Evolutionary conservation across 495 filamentous ascomycete species (phyloP).

Genomic region (Tuber magnatum): DNA sequence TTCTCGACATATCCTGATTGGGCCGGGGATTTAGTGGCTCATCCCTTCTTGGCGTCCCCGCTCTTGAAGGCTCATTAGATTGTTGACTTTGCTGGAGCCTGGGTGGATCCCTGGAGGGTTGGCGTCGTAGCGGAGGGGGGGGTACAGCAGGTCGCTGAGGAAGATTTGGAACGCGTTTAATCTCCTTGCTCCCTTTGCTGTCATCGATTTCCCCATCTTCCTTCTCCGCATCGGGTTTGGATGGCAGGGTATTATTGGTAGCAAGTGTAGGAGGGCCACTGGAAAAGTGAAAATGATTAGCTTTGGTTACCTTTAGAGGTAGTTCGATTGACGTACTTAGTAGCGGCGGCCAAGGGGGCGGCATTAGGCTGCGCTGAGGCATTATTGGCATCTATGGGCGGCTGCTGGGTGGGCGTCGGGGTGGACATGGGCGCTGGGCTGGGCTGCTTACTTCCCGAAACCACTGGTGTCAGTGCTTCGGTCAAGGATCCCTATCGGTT

Average conservation of each 20-base stretch:
- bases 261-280: conserved; percentile 14
- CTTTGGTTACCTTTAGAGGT: conserved; percentile 3
- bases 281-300: conserved; percentile 8
- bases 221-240: conserved; percentile 32
- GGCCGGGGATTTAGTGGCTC: conserved; percentile 23
- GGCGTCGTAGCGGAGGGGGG: conserved; percentile 22
- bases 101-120: conserved; percentile 26
- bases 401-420: conserved; percentile 5
- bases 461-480: conserved; percentile 32
- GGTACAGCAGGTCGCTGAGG: conserved; percentile 20
- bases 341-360: background rate
- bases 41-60: conserved; percentile 31
- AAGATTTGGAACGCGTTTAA: conserved; percentile 7
- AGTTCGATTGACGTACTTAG: conserved; percentile 20
- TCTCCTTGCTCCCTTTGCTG: conserved; percentile 25
- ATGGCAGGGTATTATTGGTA: conserved; percentile 15
- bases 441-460: conserved; percentile 41
- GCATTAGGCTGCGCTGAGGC: conserved; percentile 12
- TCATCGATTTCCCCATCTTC: conserved; percentile 43
- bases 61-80: conserved; percentile 25
- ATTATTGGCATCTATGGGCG: conserved; percentile 9
- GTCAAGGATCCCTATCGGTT: conserved; percentile 27
- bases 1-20: conserved; percentile 22
- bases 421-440: conserved; percentile 27
- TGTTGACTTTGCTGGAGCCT: conserved; percentile 28